Evolutionary conservation across 2,329 filamentous ascomycete species (phyloP).

Genomic region (Ambrosiella cleistominuta): DNA sequence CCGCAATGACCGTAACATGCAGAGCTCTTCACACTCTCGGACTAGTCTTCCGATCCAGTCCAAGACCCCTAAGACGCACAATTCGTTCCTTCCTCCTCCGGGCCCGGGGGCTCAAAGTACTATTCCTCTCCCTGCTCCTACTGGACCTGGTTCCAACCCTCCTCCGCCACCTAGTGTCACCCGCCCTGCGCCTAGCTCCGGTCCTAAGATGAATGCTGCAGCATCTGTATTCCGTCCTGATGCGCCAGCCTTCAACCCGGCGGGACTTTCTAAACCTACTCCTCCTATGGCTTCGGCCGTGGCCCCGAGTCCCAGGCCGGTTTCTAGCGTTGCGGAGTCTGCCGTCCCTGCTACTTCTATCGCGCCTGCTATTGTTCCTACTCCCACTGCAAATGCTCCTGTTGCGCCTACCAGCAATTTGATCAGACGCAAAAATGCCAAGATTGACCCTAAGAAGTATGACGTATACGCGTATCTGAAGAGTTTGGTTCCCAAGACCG

Average conservation of each 20-base stretch:
- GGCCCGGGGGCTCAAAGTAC: slow-evolving; percentile 26
- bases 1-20: background rate
- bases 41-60: background rate
- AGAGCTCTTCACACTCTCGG: slow-evolving; percentile 1
- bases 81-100: slow-evolving; percentile 28
- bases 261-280: slow-evolving; percentile 19
- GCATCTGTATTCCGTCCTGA: slow-evolving; percentile 29
- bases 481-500: slow-evolving; percentile 32
- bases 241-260: slow-evolving; percentile 50
- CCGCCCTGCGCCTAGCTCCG: slow-evolving; percentile 19
- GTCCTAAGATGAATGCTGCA: slow-evolving; percentile 47
- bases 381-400: background rate
- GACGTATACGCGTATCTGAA: slow-evolving; percentile 36
- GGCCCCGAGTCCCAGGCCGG: slow-evolving; percentile 2
- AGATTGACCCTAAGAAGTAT: slow-evolving; percentile 54
- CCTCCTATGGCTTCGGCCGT: background rate
- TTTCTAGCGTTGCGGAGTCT: slow-evolving; percentile 3
- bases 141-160: slow-evolving; percentile 43
- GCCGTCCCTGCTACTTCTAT: background rate
- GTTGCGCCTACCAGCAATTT: slow-evolving; percentile 21
- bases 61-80: background rate
- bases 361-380: background rate
- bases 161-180: slow-evolving; percentile 23
- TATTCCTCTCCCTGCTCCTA: slow-evolving; percentile 41
- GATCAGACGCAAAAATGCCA: slow-evolving; percentile 54